These are phyloP conservation scores for Cryphonectria parasitica DNA, from an alignment of 2,329 filamentous ascomycete genomes.

Conservation along the genomic window DNA sequence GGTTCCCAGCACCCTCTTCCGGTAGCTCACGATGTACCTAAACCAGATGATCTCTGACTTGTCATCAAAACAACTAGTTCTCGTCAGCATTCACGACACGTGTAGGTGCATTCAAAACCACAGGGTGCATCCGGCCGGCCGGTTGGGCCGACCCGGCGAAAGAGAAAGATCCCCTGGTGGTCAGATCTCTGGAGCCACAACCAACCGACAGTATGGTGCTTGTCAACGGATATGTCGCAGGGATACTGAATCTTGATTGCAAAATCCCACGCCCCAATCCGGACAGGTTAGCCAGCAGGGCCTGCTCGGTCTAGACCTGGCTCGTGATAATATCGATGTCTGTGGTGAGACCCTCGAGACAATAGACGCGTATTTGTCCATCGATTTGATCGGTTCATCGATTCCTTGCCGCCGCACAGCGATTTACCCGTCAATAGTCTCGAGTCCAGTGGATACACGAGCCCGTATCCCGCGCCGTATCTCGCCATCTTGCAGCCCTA, in stretches of 20 bases:
- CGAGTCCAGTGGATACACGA: constrained; percentile 7
- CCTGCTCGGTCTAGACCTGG: background rate
- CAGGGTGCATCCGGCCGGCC: background rate
- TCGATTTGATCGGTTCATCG: background rate
- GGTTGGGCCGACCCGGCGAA: background rate
- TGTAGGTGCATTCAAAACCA: background rate
- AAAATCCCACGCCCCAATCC: background rate
- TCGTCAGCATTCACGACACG: background rate
- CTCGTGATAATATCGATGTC: background rate
- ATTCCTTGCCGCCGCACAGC: background rate
- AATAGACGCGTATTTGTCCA: background rate
- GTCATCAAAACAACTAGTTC: background rate
- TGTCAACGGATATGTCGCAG: background rate
- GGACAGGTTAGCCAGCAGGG: background rate
- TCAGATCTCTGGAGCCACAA: background rate
- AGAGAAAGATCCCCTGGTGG: background rate
- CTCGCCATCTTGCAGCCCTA: constrained; percentile 3
- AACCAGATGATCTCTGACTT: background rate
- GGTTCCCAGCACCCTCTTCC: background rate
- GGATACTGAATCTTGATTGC: background rate
- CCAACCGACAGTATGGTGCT: background rate
- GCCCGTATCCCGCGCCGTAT: constrained; percentile 1
- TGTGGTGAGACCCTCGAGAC: background rate
- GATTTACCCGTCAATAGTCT: constrained; percentile 7
- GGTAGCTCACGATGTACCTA: background rate